Conservation (phyloP, 306 rosid species). For the Cicer chorassanicum region DNA sequence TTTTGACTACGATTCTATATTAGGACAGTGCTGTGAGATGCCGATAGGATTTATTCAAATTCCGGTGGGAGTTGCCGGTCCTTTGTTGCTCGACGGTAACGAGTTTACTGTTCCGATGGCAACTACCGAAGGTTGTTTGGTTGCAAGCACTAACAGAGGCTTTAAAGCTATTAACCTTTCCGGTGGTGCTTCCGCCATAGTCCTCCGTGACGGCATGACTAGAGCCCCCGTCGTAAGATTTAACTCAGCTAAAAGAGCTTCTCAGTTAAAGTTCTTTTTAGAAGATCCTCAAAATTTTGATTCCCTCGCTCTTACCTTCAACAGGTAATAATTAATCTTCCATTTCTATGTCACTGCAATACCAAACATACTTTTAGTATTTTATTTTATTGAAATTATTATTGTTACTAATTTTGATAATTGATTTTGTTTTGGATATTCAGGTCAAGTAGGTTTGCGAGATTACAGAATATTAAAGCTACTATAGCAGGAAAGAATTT, state of each 20-base stretch:
- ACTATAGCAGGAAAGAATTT: slow-evolving; percentile 79
- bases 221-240: slow-evolving; percentile 91
- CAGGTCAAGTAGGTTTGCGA: slow-evolving; percentile 87
- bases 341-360: too few species aligned
- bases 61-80: slow-evolving; percentile 94
- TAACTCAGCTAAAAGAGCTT: slow-evolving; percentile 67
- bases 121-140: slow-evolving; percentile 85
- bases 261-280: slow-evolving; percentile 70
- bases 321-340: slow-evolving; percentile 51
- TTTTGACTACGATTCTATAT: slow-evolving; percentile 72
- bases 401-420: background rate
- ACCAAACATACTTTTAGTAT: too few species aligned
- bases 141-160: slow-evolving; percentile 90
- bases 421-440: background rate
- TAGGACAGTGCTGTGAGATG: slow-evolving; percentile 98
- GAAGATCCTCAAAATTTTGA: slow-evolving; percentile 74
- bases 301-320: slow-evolving; percentile 65
- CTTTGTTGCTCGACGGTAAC: slow-evolving; percentile 68
- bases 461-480: slow-evolving; percentile 64
- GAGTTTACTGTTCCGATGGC: slow-evolving; percentile 90
- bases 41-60: slow-evolving; percentile 83
- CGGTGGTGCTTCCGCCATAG: slow-evolving; percentile 73
- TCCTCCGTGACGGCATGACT: slow-evolving; percentile 83
- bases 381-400: too few species aligned
- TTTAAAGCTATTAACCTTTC: slow-evolving; percentile 80